These are phyloP conservation scores for Ascochyta lentis DNA, from an alignment of 2,329 filamentous ascomycete genomes.

Conservation along the genomic window DNA sequence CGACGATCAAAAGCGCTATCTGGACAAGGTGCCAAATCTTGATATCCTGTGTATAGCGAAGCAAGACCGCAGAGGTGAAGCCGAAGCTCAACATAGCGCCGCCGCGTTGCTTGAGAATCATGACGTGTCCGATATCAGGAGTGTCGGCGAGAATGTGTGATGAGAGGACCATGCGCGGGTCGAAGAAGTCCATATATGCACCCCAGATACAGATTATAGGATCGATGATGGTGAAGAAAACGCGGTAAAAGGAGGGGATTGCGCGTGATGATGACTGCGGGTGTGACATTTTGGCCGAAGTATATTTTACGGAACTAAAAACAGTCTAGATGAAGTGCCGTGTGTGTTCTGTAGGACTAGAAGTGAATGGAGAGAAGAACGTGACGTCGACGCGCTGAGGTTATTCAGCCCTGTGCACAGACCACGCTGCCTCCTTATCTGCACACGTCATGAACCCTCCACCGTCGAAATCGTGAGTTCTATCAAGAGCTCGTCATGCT, in stretches of 20 bases:
- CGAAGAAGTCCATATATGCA: constrained; percentile 39
- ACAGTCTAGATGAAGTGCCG: too few relatives aligned
- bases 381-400: too few relatives aligned
- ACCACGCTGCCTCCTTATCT: too few relatives aligned
- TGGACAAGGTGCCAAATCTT: constrained; percentile 34
- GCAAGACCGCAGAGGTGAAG: constrained; percentile 33
- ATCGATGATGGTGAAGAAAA: constrained; percentile 39
- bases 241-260: constrained; percentile 28
- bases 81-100: constrained; percentile 38
- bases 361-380: too few relatives aligned
- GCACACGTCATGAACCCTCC: too few relatives aligned
- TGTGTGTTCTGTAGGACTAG: too few relatives aligned
- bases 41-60: constrained; percentile 33
- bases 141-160: constrained; percentile 26
- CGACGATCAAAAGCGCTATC: constrained; percentile 26
- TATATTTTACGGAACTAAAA: too few relatives aligned
- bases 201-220: constrained; percentile 36
- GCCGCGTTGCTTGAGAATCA: constrained; percentile 38
- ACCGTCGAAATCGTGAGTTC: too few relatives aligned
- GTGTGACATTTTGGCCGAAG: not conserved
- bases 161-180: constrained; percentile 26
- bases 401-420: too few relatives aligned
- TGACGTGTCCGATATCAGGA: constrained; percentile 30
- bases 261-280: not conserved
- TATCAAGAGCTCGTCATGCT: too few relatives aligned